phyloP scores from a whole-genome alignment of 225 moss, liverwort and hornwort species.

The Antitrichia curtipendula region DNA sequence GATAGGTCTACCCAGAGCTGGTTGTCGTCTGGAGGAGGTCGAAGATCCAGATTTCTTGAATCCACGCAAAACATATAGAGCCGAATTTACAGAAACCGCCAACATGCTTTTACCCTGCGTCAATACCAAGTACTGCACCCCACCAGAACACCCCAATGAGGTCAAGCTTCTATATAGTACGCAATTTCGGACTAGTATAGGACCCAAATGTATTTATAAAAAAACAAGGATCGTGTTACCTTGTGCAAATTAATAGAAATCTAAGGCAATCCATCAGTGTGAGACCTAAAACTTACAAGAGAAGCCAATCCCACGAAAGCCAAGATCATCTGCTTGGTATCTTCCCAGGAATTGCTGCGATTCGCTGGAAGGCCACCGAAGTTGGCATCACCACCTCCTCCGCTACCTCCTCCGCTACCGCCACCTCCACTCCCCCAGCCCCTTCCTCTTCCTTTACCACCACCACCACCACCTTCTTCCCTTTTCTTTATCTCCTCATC shows the following conservation, averaged over 20 bases:
- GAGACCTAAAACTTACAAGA: conserved; percentile 49
- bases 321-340: conserved; percentile 63
- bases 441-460: conserved; percentile 46
- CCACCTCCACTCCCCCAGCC: conserved; percentile 61
- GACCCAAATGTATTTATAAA: background rate
- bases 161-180: background rate
- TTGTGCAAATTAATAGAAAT: background rate
- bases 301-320: conserved; percentile 70
- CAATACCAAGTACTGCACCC: conserved; percentile 64
- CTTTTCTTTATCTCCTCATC: conserved; percentile 93
- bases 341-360: conserved; percentile 50
- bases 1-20: conserved; percentile 11
- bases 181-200: background rate
- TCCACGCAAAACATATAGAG: conserved; percentile 70
- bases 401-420: conserved; percentile 31
- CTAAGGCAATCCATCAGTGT: background rate
- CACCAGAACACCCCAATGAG: background rate
- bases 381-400: conserved; percentile 27
- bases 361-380: conserved; percentile 12
- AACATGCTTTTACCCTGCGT: conserved; percentile 70
- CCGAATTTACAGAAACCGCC: conserved; percentile 60
- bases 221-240: background rate
- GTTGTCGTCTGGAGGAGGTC: conserved; percentile 18
- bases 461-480: conserved; percentile 55
- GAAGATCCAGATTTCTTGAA: conserved; percentile 44